Evolutionary conservation across 352 stramenopile genomes (phyloP).

Genomic region (Peronospora destructor): DNA sequence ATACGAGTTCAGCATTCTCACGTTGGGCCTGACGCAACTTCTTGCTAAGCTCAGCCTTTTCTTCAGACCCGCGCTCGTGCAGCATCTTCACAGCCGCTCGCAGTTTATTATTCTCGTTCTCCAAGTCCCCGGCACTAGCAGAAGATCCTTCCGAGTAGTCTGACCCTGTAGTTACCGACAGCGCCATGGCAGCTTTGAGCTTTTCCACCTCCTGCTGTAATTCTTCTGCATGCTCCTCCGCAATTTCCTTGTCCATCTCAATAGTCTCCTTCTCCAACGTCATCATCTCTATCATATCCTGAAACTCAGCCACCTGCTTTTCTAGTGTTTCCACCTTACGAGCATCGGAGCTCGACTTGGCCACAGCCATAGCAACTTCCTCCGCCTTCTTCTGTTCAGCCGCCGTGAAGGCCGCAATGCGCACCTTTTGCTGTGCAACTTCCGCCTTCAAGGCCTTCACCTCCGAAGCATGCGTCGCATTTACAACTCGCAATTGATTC

Average conservation of each 20-base stretch:
- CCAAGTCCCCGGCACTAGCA: conserved; percentile 33
- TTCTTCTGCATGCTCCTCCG: conserved; percentile 75
- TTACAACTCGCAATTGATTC: conserved; percentile 51
- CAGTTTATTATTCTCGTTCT: conserved; percentile 81
- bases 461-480: conserved; percentile 49
- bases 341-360: conserved; percentile 56
- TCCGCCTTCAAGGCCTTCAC: conserved; percentile 62
- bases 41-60: conserved; percentile 79
- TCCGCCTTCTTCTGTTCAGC: conserved; percentile 73
- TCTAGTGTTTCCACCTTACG: conserved; percentile 67
- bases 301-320: conserved; percentile 58
- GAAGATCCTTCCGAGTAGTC: conserved; percentile 30
- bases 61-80: conserved; percentile 66
- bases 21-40: conserved; percentile 68
- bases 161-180: conserved; percentile 36
- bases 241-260: conserved; percentile 86
- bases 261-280: conserved; percentile 83
- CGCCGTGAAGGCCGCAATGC: conserved; percentile 58
- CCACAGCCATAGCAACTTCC: conserved; percentile 61
- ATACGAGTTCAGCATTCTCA: conserved; percentile 60
- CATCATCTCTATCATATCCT: conserved; percentile 82
- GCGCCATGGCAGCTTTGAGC: conserved; percentile 53
- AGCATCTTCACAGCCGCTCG: conserved; percentile 75
- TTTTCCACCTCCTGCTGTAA: conserved; percentile 66
- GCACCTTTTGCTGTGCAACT: conserved; percentile 56